Evolutionary conservation across 305 asterid genomes (phyloP).

Genomic region (Fraxinus velutina): DNA sequence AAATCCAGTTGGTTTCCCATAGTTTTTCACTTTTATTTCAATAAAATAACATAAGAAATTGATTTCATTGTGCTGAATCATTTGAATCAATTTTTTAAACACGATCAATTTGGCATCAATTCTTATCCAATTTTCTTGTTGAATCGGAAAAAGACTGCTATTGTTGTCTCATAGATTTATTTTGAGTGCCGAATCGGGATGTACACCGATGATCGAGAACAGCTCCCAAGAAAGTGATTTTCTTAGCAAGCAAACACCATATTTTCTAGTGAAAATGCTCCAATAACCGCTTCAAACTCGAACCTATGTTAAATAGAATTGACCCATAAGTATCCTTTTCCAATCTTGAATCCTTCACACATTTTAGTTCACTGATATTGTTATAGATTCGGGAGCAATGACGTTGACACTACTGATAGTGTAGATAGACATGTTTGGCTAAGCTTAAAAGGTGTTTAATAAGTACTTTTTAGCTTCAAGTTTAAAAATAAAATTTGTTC

Average conservation of each 20-base stretch:
- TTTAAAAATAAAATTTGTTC: neutral
- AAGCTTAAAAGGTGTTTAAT: neutral
- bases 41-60: neutral
- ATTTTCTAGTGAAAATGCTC: neutral
- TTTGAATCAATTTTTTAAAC: neutral
- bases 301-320: neutral
- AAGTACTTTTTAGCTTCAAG: neutral
- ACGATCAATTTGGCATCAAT: neutral
- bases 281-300: neutral
- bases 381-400: neutral
- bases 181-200: neutral
- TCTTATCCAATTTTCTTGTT: constrained; percentile 21
- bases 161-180: neutral
- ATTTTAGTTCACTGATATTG: neutral
- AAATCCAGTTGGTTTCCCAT: constrained; percentile 12
- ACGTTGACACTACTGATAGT: neutral
- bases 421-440: neutral
- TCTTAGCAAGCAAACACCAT: neutral
- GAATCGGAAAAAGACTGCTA: neutral
- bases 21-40: constrained; percentile 13
- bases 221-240: neutral
- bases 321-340: neutral
- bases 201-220: neutral
- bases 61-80: neutral
- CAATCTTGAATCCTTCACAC: neutral